Evolutionary conservation across 768 basidiomycete species (phyloP).

Genomic region (Tylopilus sp.): DNA sequence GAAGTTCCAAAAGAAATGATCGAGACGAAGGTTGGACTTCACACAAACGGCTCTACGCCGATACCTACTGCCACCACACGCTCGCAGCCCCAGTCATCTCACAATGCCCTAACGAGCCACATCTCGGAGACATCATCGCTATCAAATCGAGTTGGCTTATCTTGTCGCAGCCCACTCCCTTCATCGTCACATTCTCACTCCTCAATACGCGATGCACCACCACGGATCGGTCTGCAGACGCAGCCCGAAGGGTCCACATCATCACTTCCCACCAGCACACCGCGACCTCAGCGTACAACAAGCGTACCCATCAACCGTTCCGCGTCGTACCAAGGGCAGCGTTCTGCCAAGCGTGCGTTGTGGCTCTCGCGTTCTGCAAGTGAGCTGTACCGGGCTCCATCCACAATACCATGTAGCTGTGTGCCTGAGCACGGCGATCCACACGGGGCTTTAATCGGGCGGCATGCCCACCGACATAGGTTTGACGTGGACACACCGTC

Average conservation of each 20-base stretch:
- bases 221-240: not conserved
- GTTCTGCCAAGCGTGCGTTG: slow-evolving; percentile 9
- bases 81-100: not conserved
- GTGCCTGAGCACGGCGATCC: not conserved
- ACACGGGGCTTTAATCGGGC: not conserved
- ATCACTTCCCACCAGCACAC: not conserved
- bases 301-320: not conserved
- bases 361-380: slow-evolving; percentile 23
- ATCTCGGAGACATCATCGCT: slow-evolving; percentile 2
- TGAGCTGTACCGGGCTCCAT: slow-evolving; percentile 17
- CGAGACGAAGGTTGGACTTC: not conserved
- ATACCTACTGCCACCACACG: not conserved
- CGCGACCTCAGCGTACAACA: not conserved
- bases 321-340: slow-evolving; percentile 3
- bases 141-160: not conserved
- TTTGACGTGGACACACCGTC: not conserved
- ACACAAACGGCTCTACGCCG: not conserved
- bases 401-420: not conserved
- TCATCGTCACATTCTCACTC: not conserved
- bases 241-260: not conserved
- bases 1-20: not conserved
- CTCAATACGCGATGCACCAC: not conserved
- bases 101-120: not conserved
- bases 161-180: not conserved
- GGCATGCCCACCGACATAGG: not conserved